Percentiles rank a stretch among this genome's conserved stretches.
Conservation (phyloP, 2,329 filamentous ascomycete species). For the Sarocladium kiliense region DNA sequence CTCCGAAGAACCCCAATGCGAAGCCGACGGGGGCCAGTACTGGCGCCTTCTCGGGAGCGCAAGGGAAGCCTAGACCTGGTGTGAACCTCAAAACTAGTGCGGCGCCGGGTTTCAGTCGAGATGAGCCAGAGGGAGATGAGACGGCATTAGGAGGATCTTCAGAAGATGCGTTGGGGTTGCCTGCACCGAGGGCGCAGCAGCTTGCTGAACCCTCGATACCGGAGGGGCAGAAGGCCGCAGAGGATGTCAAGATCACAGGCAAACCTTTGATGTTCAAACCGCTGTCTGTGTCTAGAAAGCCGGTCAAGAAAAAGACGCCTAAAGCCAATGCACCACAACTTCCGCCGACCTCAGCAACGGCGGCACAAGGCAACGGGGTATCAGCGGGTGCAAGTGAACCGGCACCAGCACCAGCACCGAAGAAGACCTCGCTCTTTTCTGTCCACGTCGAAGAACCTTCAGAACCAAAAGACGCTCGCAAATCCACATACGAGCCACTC, state of each 20-base stretch:
- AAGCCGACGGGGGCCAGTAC: constrained; percentile 19
- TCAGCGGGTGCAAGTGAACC: not conserved
- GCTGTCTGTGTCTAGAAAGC: constrained; percentile 73
- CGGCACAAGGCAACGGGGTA: not conserved
- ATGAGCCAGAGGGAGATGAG: constrained; percentile 24
- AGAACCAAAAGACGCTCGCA: constrained; percentile 18
- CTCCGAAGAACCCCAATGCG: constrained; percentile 61
- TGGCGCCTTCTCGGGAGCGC: constrained; percentile 16
- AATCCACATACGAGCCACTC: constrained; percentile 44
- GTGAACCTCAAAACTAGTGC: constrained; percentile 78
- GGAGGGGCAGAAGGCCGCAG: constrained; percentile 51
- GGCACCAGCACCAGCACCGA: constrained; percentile 27
- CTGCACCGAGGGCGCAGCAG: constrained; percentile 30
- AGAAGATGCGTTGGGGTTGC: constrained; percentile 26
- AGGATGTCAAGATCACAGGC: constrained; percentile 64
- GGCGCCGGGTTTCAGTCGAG: constrained; percentile 73
- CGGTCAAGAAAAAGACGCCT: constrained; percentile 60
- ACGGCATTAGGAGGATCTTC: constrained; percentile 12
- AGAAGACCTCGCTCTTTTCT: constrained; percentile 66
- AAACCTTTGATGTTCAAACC: constrained; percentile 87
- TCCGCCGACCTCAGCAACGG: constrained; percentile 9
- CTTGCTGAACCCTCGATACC: constrained; percentile 44
- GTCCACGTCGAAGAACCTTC: constrained; percentile 40
- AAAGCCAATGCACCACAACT: constrained; percentile 19
- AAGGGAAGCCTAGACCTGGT: constrained; percentile 22